Base-by-base conservation (phyloP, 2,329 filamentous ascomycete genomes). In the Macrophomina pseudophaseolina region DNA sequence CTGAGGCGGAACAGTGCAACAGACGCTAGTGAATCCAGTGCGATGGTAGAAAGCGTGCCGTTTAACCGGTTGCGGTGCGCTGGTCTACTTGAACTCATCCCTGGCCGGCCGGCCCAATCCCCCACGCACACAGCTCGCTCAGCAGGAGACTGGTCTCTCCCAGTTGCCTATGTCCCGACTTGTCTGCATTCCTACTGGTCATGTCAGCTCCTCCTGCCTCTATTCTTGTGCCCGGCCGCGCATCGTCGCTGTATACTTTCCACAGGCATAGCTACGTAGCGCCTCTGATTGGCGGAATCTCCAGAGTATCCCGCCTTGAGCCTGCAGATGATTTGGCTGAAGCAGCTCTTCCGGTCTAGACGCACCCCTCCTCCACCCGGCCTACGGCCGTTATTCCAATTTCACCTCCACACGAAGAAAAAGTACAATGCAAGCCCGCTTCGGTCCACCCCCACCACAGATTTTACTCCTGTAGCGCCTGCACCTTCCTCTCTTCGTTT, bases 141-240 rank as follows among this genome's bases (percentile, higher is more conserved):
- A 12, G 12, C 53, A 6, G 12, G 35, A 42, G 38, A 38, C 35
- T 23, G 18, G 5, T n/a, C 16, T 23, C 18, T 16, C 5, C n/a
- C n/a, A n/a, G n/a, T n/a, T n/a, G 44, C 30, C 28, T 28, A 9
- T 30, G 18, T 30, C 30, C 11, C 14, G 4, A 16, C 35, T 18
- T n/a, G 42, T 49, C 52, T n/a, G n/a, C n/a, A n/a, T n/a, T n/a
- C n/a, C n/a, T n/a, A n/a, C n/a, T n/a, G n/a, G n/a, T n/a, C 63
- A 65, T 65, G 63, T 49, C 58, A 49, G 63, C 52, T 42, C 44
- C 63, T 38, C n/a, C n/a, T n/a, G n/a, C n/a, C n/a, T n/a, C n/a
- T n/a, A 65, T 65, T 65, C 64, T 60, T 66, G 60, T 66, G 60
- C 64, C 64, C 53, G 42, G 40, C 54, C 64, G 64, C 44, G 32